Conservation (phyloP, 192 early-diverging fungal genomes). For the Spizellomyces sp. region DNA sequence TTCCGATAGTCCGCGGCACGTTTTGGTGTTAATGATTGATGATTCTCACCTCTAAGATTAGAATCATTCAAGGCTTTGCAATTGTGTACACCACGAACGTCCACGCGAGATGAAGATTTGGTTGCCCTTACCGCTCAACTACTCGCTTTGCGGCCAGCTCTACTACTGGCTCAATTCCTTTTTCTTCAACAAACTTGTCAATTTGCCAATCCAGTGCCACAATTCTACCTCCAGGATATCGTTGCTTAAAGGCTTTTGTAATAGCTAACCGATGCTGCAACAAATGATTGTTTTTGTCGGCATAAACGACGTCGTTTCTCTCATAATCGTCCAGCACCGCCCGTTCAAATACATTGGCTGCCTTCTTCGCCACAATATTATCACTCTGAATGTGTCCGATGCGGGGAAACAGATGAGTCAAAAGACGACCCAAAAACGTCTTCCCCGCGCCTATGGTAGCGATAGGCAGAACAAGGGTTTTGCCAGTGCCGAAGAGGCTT, state of each 20-base stretch:
- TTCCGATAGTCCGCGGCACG: conserved; percentile 57
- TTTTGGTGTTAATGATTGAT: conserved; percentile 77
- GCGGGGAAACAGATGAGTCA: conserved; percentile 29
- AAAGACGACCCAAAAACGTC: conserved; percentile 38
- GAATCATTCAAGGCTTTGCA: neutral
- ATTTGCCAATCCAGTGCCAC: conserved; percentile 79
- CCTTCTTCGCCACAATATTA: conserved; percentile 66
- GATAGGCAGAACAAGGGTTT: conserved; percentile 68
- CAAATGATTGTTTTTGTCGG: conserved; percentile 79
- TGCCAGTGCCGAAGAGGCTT: conserved; percentile 15
- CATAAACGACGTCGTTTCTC: conserved; percentile 69
- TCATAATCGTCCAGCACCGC: conserved; percentile 59
- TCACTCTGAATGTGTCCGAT: conserved; percentile 85
- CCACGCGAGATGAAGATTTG: neutral
- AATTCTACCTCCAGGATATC: conserved; percentile 65
- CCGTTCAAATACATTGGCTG: conserved; percentile 53
- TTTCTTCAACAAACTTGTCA: conserved; percentile 38
- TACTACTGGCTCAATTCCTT: conserved; percentile 48
- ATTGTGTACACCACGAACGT: neutral
- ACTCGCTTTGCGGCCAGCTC: conserved; percentile 60
- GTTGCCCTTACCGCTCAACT: conserved; percentile 33
- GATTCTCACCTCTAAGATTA: conserved; percentile 67
- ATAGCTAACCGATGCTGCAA: conserved; percentile 54
- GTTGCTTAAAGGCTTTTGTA: conserved; percentile 46
- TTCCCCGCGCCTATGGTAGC: conserved; percentile 82